A percentile compares a stretch with the other conserved stretches of the same genome.
Conservation (phyloP, 768 basidiomycete genomes). For the Russula compacta region DNA sequence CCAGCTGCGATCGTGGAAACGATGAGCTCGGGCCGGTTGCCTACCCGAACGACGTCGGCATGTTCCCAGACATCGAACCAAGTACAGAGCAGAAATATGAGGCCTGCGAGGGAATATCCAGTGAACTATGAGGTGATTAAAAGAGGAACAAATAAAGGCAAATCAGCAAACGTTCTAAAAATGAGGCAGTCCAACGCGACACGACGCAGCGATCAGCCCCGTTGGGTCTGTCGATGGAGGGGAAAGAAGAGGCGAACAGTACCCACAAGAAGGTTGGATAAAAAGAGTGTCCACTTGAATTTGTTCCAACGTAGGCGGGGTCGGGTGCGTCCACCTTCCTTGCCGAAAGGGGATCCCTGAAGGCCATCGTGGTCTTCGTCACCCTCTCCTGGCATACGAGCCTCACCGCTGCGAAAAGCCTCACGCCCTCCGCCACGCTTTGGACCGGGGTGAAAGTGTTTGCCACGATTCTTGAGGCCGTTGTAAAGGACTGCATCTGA, state of each 20-base stretch:
- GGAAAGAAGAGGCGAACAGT: not conserved
- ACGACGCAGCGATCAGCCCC: not conserved
- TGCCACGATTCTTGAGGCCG: constrained; percentile 36
- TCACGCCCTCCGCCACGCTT: constrained; percentile 66
- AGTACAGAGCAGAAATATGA: constrained; percentile 60
- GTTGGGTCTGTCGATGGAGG: not conserved
- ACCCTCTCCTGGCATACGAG: constrained; percentile 31
- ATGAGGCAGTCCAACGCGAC: not conserved
- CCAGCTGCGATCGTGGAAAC: constrained; percentile 60
- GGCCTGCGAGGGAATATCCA: constrained; percentile 47
- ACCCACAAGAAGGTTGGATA: constrained; percentile 51
- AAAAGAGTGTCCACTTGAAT: constrained; percentile 77
- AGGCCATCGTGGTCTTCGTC: constrained; percentile 34
- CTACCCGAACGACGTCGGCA: constrained; percentile 65
- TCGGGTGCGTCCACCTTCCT: constrained; percentile 31
- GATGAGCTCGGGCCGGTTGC: constrained; percentile 57
- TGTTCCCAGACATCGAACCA: constrained; percentile 69
- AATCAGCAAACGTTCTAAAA: not conserved
- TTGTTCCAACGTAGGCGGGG: constrained; percentile 61
- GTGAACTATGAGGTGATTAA: constrained; percentile 36
- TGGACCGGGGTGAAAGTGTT: constrained; percentile 31
- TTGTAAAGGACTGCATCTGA: constrained; percentile 36
- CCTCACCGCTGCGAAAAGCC: constrained; percentile 36
- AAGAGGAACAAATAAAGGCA: not conserved
- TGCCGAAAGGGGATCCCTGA: constrained; percentile 32